A percentile compares a stretch with the other conserved stretches of the same genome.
Conservation (phyloP, 1,284 basidiomycete genomes). For the Pulchroboletus neoregius region DNA sequence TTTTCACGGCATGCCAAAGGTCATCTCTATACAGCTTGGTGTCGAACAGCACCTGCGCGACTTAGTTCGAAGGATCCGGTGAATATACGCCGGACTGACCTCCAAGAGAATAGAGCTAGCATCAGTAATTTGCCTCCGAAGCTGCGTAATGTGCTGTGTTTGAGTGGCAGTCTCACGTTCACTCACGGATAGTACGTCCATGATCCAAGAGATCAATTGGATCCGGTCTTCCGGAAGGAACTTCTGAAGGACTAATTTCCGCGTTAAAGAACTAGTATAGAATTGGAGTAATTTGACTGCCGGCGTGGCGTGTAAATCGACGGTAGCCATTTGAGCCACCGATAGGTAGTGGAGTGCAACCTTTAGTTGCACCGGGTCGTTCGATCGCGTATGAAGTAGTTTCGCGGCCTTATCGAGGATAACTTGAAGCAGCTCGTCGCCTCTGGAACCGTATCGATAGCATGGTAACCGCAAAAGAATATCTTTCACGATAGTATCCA, state of each 20-base stretch:
- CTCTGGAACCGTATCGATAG: constrained; percentile 37
- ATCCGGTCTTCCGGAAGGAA: constrained; percentile 42
- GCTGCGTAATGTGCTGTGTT: constrained; percentile 24
- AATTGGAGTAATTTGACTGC: constrained; percentile 49
- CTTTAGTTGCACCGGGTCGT: constrained; percentile 34
- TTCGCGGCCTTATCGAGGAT: constrained; percentile 42
- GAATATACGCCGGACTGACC: constrained; percentile 32
- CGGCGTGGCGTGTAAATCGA: constrained; percentile 41
- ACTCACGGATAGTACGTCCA: constrained; percentile 37
- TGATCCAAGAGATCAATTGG: constrained; percentile 42
- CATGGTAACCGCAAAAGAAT: constrained; percentile 49
- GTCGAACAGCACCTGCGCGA: constrained; percentile 35
- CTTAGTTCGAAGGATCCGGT: constrained; percentile 4
- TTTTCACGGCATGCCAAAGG: constrained; percentile 38
- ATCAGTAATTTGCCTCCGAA: constrained; percentile 45
- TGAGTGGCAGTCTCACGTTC: constrained; percentile 21
- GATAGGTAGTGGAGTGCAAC: constrained; percentile 45
- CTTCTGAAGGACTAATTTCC: constrained; percentile 46
- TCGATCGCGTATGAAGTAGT: constrained; percentile 38
- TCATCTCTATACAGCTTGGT: constrained; percentile 31
- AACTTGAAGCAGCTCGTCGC: constrained; percentile 42
- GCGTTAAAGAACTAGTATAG: constrained; percentile 44
- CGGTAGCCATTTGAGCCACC: constrained; percentile 42
- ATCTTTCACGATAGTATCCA: constrained; percentile 49
- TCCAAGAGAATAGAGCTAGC: constrained; percentile 47